Base-by-base conservation (phyloP, 2,329 filamentous ascomycete species). In the Grosmannia serpens region DNA sequence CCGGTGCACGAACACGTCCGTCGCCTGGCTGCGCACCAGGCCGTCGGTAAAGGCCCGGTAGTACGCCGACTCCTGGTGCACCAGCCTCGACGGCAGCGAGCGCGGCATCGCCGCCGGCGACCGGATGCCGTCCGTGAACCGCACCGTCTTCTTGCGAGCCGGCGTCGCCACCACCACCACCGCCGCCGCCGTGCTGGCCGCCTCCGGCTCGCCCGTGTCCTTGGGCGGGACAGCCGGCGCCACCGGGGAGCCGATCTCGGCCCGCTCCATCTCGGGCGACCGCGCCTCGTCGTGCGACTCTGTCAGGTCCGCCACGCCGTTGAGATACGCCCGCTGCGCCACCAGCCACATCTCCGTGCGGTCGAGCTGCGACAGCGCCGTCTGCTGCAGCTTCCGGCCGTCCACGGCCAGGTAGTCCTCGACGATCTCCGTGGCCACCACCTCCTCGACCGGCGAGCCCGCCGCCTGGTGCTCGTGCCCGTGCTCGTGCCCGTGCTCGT, bases 261-360 rank as follows among this genome's bases (percentile, higher is more conserved):
- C 5, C 24, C 47, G 47, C 50, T 49, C 58, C 20, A 29, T 50
- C 29, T 59, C 58, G 3, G 60, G 56, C 10, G 59, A 57, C 56
- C 47, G 57, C n/a, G 52, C 29, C 57, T 61, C 62, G 49, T 63
- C 62, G 5, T 60, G 57, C 1, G 56, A 57, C 41, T 66, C 64
- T 7, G 65, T 83, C 75, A 82, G 73, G 59, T 82, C 80, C 58
- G 79, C 82, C 3, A 91, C 76, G 26, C 85, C 85, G 50, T 84
- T 79, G 59, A 92, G 79, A 65, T 95, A 94, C 17, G 84, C 79
- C 59, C 85, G 85, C 70, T 97, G 92, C 9, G 90, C 88, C 65
- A 84, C 76, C 33, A 97, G 81, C 92, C 92, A 97, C 51, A 89
- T 73, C 66, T 88, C 86, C 5, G 92, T 97, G 62, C 91, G 85